Evolutionary conservation across 2,329 filamentous ascomycete species (phyloP).

Genomic region (Geoglossum cookeanum): DNA sequence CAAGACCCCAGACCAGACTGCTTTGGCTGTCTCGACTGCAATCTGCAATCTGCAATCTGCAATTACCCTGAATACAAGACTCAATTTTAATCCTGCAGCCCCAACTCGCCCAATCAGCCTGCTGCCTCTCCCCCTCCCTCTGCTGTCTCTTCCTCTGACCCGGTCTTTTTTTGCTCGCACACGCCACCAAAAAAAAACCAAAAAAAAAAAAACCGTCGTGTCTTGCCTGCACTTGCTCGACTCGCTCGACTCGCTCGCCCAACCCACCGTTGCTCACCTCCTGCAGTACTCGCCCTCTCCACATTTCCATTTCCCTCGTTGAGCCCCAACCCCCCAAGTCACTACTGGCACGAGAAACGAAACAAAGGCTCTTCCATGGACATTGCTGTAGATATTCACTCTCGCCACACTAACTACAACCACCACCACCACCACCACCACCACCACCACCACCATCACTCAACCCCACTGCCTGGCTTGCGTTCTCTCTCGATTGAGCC

Average conservation of each 20-base stretch:
- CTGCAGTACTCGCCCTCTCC: too few relatives aligned
- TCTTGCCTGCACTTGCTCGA: too few relatives aligned
- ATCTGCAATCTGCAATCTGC: neutral
- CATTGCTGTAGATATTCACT: neutral
- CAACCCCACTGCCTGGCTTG: neutral
- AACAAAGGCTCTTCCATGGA: neutral
- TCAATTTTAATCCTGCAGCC: neutral
- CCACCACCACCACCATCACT: neutral
- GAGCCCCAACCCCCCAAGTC: too few relatives aligned
- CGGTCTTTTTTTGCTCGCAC: too few relatives aligned
- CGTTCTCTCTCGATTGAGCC: neutral
- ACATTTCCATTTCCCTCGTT: too few relatives aligned
- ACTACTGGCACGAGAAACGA: too few relatives aligned
- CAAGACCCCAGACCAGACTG: neutral
- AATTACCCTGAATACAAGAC: neutral
- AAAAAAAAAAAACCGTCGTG: neutral
- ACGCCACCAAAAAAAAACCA: neutral
- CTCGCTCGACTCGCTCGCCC: too few relatives aligned
- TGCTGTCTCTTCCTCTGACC: neutral
- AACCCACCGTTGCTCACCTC: too few relatives aligned
- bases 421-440: neutral
- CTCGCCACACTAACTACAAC: neutral
- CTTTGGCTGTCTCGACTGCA: neutral
- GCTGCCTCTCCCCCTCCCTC: neutral
- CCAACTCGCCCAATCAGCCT: neutral